These are phyloP conservation scores for Skeletonema menzelii DNA, from an alignment of 108 stramenopile genomes.

Conservation along the genomic window DNA sequence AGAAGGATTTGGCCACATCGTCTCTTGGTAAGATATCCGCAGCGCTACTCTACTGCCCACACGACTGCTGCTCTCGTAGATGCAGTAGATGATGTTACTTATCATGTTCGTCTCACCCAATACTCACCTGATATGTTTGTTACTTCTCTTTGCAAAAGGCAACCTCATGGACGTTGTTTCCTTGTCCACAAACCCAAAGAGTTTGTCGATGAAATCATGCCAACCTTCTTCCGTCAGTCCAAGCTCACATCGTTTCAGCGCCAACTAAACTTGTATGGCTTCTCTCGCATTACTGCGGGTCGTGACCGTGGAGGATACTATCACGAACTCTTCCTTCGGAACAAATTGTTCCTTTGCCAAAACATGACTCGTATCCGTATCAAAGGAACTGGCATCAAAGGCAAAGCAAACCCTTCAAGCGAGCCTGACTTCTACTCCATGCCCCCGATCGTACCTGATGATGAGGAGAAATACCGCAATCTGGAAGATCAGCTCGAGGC, in stretches of 20 bases:
- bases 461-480: not conserved
- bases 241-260: conserved; percentile 85
- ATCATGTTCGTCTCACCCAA: not conserved
- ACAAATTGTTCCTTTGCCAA: conserved; percentile 64
- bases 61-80: too few species aligned
- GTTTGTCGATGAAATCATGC: conserved; percentile 79
- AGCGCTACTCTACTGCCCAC: too few species aligned
- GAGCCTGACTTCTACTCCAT: conserved; percentile 53
- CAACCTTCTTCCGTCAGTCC: conserved; percentile 89
- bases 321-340: conserved; percentile 73
- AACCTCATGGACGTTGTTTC: conserved; percentile 74
- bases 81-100: not conserved
- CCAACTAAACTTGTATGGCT: conserved; percentile 87
- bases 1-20: conserved; percentile 49
- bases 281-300: conserved; percentile 64
- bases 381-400: conserved; percentile 53
- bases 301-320: conserved; percentile 77
- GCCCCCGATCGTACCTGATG: conserved; percentile 16
- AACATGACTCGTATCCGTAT: conserved; percentile 55
- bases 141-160: conserved; percentile 11
- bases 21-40: conserved; percentile 55
- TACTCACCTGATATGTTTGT: not conserved
- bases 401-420: conserved; percentile 32
- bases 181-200: conserved; percentile 67
- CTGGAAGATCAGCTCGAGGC: conserved; percentile 21